Percentiles rank a stretch among this genome's conserved stretches.
Conservation (phyloP, 129 eudicot species). For the Pulicaria dysenterica region DNA sequence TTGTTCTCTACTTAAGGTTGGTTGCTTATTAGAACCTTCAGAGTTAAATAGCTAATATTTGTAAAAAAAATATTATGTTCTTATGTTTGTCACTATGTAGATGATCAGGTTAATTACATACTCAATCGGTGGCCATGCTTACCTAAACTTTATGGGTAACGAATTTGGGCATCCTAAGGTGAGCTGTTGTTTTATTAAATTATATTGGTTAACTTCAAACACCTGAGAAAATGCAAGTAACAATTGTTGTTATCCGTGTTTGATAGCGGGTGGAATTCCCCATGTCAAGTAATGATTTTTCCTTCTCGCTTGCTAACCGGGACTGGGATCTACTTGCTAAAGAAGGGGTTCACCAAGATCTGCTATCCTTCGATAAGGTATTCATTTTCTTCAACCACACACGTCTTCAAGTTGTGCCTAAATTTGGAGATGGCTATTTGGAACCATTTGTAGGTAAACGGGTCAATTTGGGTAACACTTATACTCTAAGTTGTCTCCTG, state of each 20-base stretch:
- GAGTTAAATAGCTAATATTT: too few relatives aligned
- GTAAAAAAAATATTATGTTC: too few relatives aligned
- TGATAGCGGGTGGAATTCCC: slow-evolving; percentile 93
- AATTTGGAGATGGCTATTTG: not conserved
- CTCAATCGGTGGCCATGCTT: slow-evolving; percentile 82
- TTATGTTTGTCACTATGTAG: slow-evolving; percentile 31
- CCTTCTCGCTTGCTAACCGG: slow-evolving; percentile 82
- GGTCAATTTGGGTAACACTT: not conserved
- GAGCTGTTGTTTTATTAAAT: slow-evolving; percentile 2
- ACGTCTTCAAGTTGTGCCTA: not conserved
- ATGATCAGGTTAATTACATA: slow-evolving; percentile 86
- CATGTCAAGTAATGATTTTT: slow-evolving; percentile 68
- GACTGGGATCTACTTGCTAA: slow-evolving; percentile 74
- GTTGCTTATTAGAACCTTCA: slow-evolving; percentile 17
- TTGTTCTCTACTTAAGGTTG: slow-evolving; percentile 83
- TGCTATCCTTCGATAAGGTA: slow-evolving; percentile 90
- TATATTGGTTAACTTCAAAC: not conserved
- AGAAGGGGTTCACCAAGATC: slow-evolving; percentile 56
- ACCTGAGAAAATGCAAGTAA: not conserved
- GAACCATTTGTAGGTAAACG: not conserved
- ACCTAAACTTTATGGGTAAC: slow-evolving; percentile 96
- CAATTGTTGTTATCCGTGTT: slow-evolving; percentile 8
- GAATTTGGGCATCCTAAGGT: slow-evolving; percentile 98
- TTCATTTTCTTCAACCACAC: slow-evolving; percentile 2
- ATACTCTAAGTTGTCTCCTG: too few relatives aligned